Evolutionary conservation across 352 stramenopile species (phyloP), one percentile per base, ranked within the genome.

Genomic region (Globisporangium middletonii): DNA sequence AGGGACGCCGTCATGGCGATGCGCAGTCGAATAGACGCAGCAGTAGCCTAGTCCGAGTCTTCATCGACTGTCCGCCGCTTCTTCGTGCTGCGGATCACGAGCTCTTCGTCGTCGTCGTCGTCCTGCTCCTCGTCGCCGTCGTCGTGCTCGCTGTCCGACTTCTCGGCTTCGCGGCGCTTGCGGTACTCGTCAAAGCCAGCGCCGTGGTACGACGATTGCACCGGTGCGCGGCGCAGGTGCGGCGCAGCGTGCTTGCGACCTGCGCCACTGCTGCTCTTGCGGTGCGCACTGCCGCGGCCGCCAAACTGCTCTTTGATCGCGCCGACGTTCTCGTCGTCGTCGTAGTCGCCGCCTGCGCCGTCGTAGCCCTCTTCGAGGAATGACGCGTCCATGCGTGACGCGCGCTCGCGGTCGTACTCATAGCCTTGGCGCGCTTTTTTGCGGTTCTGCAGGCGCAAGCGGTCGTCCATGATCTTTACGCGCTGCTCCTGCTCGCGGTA

Each of bases 271-370:
- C 61, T 18, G 7, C 13, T 45, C 50, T 84, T 87, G 46, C 27
- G 47, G 47, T 75, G 73, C 35, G 73, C 63, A 3, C 58, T 68
- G 9, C 81, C 79, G 48, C 79, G 69, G 4, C 64, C 71, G 19
- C 84, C 82, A 50, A 83, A 94, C 58, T 92, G 80, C 45, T 94
- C 79, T 62, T 92, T 94, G 68, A 92, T 94, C 11, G 80, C 82
- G 3, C 76, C 83, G 3, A 94, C 78, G 59, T 91, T 86, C 42
- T 92, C 82, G 43, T 89, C 80, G 50, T 94, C 84, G 43, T 94
- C 84, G 57, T 94, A 91, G 16, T 94, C 83, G 51, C 18, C 18
- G 41, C 18, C 18, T 2, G 72, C 72, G 30, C 65, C 74, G 51
- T 89, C 82, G 60, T 86, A 88, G 12, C 80, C 83, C 44, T 92